phyloP scores from a whole-genome alignment of 306 rosid genomes.

The Sophora flavescens region DNA sequence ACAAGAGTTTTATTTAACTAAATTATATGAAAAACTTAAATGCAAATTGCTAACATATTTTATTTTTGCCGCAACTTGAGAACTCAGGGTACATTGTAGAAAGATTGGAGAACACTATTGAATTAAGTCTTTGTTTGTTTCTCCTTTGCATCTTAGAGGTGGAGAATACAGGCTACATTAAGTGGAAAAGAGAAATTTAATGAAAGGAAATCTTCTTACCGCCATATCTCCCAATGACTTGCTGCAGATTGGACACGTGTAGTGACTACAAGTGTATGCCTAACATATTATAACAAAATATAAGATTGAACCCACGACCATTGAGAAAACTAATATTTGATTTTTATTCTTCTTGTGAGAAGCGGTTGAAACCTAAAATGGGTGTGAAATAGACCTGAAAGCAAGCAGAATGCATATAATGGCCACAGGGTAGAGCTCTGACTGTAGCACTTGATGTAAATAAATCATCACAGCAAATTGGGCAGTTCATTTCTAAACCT shows the following conservation, averaged over 20 bases:
- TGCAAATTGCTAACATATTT: constrained; percentile 10
- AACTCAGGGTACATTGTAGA: background rate
- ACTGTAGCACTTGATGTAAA: constrained; percentile 96
- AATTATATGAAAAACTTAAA: constrained; percentile 21
- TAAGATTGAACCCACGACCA: constrained; percentile 45
- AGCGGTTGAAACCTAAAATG: constrained; percentile 30
- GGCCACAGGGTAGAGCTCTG: constrained; percentile 96
- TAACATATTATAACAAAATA: constrained; percentile 50
- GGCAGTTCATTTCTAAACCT: constrained; percentile 94
- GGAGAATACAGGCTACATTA: constrained; percentile 9
- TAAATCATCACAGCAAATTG: constrained; percentile 94
- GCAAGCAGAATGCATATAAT: constrained; percentile 99
- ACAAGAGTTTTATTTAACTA: constrained; percentile 1
- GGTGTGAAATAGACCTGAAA: constrained; percentile 75
- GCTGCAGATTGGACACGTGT: constrained; percentile 98
- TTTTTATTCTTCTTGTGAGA: background rate
- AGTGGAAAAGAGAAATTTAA: constrained; percentile 8
- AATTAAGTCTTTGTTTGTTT: constrained; percentile 29
- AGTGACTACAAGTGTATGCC: constrained; percentile 98
- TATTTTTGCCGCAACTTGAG: constrained; percentile 30
- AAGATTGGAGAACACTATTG: constrained; percentile 19
- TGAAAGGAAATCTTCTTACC: constrained; percentile 59
- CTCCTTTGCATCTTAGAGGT: constrained; percentile 8
- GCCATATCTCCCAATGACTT: constrained; percentile 99
- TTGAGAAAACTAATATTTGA: background rate